Evolutionary conservation across 176 grass and related monocot species (phyloP), one percentile per base, ranked within the genome.

Genomic region (Carex parvula): DNA sequence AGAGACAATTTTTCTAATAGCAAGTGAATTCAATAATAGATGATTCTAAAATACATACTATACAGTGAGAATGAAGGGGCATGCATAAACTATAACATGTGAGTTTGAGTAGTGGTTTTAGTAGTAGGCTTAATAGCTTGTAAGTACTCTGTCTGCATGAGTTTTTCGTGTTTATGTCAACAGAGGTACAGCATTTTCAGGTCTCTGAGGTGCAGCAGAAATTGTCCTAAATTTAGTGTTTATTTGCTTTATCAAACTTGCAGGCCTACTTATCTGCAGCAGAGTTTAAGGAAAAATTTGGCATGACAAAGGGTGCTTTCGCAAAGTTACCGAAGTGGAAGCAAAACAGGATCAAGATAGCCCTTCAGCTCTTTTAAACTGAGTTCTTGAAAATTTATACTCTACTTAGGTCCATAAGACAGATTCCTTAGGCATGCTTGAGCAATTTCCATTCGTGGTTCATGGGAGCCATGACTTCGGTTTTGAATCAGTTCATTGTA

Each of bases 281-380:
- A 52, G 94, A 97, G 24, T 97, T 97, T 50, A 92, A 92, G 81
- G 94, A 94, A 82, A 97, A 97, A 87, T 94, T 94, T 78, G 94
- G 90, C 58, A 94, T 97, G 90, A 83, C 86, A 44, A 97, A 87
- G 83, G 86, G 84, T 84, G 91, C 91, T 82, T 97, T 97, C 21
- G 78, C 79, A 83, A 94, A 89, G 67, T 89, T 97, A 85, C 91
- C 94, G 0, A 97, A 90, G 88, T 97, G 94, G 91, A 97, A 92
- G 74, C 90, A 94, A 86, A 97, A 90, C 67, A 97, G 90, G 69
- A 85, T 97, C 79, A 97, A 97, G 73, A 86, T 92, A 29, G 83
- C 90, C 16, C 88, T 90, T 88, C 84, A 97, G 61, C 88, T 97
- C 60, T 97, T 97, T 79, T 97, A 92, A 88, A 75, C 52, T 22